Evolutionary conservation across 352 stramenopile species (phyloP).

Genomic region (Phytophthora pini): DNA sequence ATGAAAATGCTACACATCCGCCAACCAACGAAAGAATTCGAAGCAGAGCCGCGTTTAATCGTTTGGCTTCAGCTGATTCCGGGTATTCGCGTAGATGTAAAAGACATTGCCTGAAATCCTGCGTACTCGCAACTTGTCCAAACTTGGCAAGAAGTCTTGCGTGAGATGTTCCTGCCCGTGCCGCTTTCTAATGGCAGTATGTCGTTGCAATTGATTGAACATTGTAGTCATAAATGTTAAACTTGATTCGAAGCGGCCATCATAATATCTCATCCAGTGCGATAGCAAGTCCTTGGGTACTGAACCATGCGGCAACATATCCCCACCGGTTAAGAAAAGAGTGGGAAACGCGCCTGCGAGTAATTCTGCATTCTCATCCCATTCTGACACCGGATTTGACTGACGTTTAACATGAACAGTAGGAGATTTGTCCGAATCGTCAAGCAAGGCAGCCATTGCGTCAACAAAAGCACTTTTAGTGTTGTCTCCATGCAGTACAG

Average conservation of each 20-base stretch:
- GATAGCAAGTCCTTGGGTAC: neutral
- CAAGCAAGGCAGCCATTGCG: neutral
- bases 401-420: neutral
- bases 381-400: neutral
- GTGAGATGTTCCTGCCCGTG: neutral
- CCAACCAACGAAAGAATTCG: neutral
- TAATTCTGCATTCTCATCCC: slow-evolving; percentile 7
- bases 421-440: neutral
- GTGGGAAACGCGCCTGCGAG: slow-evolving; percentile 8
- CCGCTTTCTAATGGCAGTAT: neutral
- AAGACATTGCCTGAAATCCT: neutral
- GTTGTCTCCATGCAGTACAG: neutral
- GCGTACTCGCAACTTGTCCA: neutral
- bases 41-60: neutral
- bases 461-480: neutral
- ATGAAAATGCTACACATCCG: neutral
- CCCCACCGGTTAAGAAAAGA: slow-evolving; percentile 4
- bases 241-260: slow-evolving; percentile 8
- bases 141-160: neutral
- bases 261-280: slow-evolving; percentile 3
- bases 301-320: neutral
- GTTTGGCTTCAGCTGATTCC: neutral
- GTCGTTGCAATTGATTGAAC: slow-evolving; percentile 11
- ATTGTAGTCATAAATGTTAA: neutral
- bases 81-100: neutral